phyloP scores from a whole-genome alignment of 164 flowering plant species.

The Vitis rotundifolia region DNA sequence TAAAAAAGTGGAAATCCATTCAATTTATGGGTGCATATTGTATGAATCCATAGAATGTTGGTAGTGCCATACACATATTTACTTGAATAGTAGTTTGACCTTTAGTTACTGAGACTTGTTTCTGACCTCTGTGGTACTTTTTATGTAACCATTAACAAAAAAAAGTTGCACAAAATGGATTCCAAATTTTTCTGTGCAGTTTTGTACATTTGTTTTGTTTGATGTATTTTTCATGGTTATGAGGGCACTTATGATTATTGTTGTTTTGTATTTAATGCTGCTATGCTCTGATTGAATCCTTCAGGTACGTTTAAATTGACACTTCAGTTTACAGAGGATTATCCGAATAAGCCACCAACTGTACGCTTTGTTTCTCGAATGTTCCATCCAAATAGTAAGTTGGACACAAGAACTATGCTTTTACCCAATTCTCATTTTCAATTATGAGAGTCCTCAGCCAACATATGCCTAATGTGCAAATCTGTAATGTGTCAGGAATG shows the following conservation, averaged over 20 bases:
- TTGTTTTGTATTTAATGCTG: background rate
- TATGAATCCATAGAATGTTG: no score
- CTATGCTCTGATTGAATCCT: constrained; percentile 16
- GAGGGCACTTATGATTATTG: background rate
- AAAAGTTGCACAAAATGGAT: background rate
- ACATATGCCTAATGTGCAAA: background rate
- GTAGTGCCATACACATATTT: no score
- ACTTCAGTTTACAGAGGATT: constrained; percentile 53
- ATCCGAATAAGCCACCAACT: constrained; percentile 58
- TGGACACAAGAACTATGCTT: background rate
- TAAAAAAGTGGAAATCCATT: no score
- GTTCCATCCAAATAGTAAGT: constrained; percentile 64
- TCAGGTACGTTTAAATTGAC: constrained; percentile 61
- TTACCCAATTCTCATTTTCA: background rate
- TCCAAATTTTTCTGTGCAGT: background rate
- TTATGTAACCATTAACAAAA: background rate
- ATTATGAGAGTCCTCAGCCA: background rate
- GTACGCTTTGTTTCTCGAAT: constrained; percentile 56
- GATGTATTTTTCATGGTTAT: background rate
- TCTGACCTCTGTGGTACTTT: background rate
- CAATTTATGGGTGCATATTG: no score
- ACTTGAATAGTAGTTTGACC: background rate
- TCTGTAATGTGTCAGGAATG: background rate
- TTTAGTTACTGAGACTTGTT: background rate
- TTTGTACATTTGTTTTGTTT: background rate